phyloP scores from a whole-genome alignment of 2,329 filamentous ascomycete species.

The Pseudocercospora macadamiae region DNA sequence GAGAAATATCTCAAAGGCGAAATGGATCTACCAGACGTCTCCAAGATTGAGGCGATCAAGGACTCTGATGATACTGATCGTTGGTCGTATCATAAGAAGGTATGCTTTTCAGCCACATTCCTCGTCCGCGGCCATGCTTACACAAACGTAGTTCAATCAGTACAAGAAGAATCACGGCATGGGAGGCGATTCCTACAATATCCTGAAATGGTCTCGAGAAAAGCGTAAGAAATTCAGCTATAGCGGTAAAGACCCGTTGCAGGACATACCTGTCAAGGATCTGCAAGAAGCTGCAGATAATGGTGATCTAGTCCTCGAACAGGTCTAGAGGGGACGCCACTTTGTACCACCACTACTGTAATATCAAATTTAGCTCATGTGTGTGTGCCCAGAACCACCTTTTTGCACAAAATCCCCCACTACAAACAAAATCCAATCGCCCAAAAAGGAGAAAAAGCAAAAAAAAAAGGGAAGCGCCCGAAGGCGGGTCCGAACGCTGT shows the following conservation, averaged over 20 bases:
- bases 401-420: too few relatives aligned
- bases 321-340: too few relatives aligned
- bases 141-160: background rate
- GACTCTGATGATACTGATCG: background rate
- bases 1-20: background rate
- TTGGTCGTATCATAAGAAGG: slow-evolving; percentile 5
- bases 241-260: slow-evolving; percentile 24
- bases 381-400: too few relatives aligned
- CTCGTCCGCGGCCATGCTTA: background rate
- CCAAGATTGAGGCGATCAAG: background rate
- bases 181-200: slow-evolving; percentile 19
- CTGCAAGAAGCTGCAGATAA: background rate
- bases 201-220: slow-evolving; percentile 15
- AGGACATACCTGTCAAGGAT: slow-evolving; percentile 9
- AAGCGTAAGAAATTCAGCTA: slow-evolving; percentile 17
- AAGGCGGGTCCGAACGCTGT: too few relatives aligned
- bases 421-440: too few relatives aligned
- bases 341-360: too few relatives aligned
- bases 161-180: slow-evolving; percentile 7
- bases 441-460: too few relatives aligned
- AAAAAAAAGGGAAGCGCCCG: too few relatives aligned
- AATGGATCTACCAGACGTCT: background rate
- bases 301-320: background rate
- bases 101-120: background rate
- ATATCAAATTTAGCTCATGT: too few relatives aligned